Percentiles rank a stretch among this genome's conserved stretches.
phyloP scores from a whole-genome alignment of 2,329 filamentous ascomycete species.

The Aureobasidium melanogenum region DNA sequence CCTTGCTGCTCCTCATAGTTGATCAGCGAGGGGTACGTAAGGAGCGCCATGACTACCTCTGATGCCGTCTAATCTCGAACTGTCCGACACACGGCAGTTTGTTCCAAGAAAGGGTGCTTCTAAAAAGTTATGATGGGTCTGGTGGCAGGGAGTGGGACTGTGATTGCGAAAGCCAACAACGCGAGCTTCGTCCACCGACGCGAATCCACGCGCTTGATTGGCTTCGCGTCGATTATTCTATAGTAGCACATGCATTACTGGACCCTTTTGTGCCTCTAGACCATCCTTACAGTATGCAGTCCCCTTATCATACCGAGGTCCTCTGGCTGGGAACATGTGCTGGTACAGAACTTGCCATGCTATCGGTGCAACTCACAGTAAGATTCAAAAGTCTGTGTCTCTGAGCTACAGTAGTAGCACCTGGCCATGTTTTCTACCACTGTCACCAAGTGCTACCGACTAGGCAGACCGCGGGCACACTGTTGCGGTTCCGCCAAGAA shows the following conservation, averaged over 20 bases:
- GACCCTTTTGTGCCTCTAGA: background rate
- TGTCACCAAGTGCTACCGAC: background rate
- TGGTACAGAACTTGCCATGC: background rate
- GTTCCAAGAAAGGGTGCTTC: background rate
- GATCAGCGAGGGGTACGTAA: conserved; percentile 67
- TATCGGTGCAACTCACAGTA: background rate
- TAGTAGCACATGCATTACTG: background rate
- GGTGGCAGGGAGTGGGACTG: conserved; percentile 6
- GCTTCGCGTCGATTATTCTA: background rate
- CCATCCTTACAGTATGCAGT: background rate
- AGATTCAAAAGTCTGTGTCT: background rate
- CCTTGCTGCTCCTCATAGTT: conserved; percentile 83
- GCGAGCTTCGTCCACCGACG: background rate
- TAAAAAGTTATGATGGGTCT: background rate
- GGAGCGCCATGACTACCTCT: conserved; percentile 63
- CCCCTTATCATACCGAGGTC: background rate
- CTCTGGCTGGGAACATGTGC: background rate
- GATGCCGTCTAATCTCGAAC: background rate
- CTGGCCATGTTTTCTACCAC: background rate
- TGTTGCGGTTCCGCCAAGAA: background rate
- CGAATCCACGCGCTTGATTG: conserved; percentile 3
- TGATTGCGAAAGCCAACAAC: background rate
- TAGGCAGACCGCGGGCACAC: background rate
- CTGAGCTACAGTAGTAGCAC: background rate
- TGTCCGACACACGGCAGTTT: conserved; percentile 1